phyloP scores from a whole-genome alignment of 208 protist species.

The Novymonas esmeraldas region DNA sequence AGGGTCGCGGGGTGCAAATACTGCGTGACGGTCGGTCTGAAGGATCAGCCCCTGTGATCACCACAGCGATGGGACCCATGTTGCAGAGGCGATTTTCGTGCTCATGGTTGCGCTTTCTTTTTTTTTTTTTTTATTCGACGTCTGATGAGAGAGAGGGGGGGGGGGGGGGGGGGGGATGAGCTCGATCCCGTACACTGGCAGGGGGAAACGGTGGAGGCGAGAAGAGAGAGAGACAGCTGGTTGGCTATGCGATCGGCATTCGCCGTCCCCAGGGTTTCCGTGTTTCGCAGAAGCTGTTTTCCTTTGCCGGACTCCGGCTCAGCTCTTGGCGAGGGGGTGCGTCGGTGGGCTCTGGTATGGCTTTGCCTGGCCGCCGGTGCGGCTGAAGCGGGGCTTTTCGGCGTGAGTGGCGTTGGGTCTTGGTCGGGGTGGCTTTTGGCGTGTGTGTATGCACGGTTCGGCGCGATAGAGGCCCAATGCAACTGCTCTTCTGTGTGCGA shows the following conservation, averaged over 20 bases:
- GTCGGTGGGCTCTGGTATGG: no score
- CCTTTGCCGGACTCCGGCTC: no score
- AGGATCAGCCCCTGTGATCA: neutral
- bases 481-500: no score
- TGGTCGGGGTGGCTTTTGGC: no score
- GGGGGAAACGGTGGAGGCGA: neutral
- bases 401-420: no score
- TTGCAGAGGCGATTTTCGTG: neutral
- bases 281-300: neutral
- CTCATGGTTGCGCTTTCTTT: neutral
- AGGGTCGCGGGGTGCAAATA: neutral
- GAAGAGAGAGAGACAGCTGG: neutral
- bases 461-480: no score
- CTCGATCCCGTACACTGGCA: neutral
- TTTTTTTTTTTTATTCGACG: neutral
- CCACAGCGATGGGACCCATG: neutral
- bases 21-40: neutral
- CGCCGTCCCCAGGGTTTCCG: neutral
- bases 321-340: no score
- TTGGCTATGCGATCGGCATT: neutral
- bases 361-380: no score
- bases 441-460: no score
- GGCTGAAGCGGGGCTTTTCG: no score
- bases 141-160: no score
- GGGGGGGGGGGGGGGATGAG: no score